Base-by-base conservation (phyloP, 257 asterid genomes). In the Thymus mandschuricus region DNA sequence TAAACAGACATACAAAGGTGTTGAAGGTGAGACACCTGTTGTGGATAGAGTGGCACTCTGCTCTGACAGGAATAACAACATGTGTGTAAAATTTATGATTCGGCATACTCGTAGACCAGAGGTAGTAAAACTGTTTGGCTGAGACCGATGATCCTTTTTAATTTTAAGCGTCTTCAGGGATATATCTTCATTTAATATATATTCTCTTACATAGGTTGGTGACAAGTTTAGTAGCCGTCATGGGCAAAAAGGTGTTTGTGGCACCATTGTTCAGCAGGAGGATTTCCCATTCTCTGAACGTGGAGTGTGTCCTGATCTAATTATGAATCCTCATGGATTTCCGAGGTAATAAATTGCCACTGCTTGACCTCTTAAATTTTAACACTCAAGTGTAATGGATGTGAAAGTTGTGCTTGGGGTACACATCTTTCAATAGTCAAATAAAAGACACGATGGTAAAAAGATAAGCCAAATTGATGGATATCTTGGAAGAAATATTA, bases 41-140 rank as follows among this genome's bases (percentile, higher is more conserved):
- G 82, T 94, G 70, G 99, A 94, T 77, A 81, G 98, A 71, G 99
- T 94, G 71, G 81, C 88, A 65, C 96, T 94, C 56, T 83, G 76
- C 76, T 74, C 90, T 73, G 99, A 94, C 77, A 87, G 41, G 80
- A 76, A 89, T 77, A 83, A 81, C 76, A 85, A 88, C 74, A 6
- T 87, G 60, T 72, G 86, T 81, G 78, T 91, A 71, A 92, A 91
- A 59, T 86, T 80, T 78, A 94, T 94, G 95, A 85, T 91, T 48
- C 98, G 98, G 30, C 96, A 91, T 71, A 94, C 99, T 82, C 99
- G 99, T 49, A 85, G 99, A 84, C 99, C 99, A 5, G 99, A 94
- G 93, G 96, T 92, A 79, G 30, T 70, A 12, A 68, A 35, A 44
- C 15, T 11, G 46, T 68, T 66, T 43, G 34, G 38, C 66, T 74